Percentiles rank a stretch among this genome's conserved stretches.
These are phyloP conservation scores for Oryza meridionalis DNA, from an alignment of 176 grass and related monocot species.

Conservation along the genomic window DNA sequence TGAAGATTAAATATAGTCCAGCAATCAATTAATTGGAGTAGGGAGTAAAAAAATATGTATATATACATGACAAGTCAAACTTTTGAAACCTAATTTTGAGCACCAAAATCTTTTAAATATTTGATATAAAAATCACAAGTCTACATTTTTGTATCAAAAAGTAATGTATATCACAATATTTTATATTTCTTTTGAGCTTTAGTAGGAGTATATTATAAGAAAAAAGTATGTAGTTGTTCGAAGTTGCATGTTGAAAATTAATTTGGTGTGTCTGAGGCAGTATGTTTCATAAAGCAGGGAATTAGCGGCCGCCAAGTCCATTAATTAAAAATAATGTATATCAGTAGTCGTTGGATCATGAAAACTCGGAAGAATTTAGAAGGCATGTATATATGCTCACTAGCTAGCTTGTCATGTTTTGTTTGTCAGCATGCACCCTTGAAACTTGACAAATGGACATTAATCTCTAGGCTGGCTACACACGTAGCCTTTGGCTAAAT, in stretches of 20 bases:
- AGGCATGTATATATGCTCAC: neutral
- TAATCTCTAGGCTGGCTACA: slow-evolving; percentile 6
- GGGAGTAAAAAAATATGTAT: too few species aligned
- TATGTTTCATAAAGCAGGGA: neutral
- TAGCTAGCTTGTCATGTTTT: slow-evolving; percentile 22
- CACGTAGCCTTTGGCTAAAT: neutral
- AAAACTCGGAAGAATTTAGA: neutral
- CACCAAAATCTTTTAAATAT: too few species aligned
- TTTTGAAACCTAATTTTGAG: too few species aligned
- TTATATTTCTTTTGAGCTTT: neutral
- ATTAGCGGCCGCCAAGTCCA: neutral
- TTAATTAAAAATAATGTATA: neutral
- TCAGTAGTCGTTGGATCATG: neutral
- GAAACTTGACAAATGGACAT: slow-evolving; percentile 27
- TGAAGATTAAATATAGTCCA: too few species aligned
- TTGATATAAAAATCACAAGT: too few species aligned
- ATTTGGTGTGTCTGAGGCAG: neutral
- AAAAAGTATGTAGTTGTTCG: neutral
- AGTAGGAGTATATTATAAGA: too few species aligned
- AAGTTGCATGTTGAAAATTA: neutral
- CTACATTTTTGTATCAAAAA: neutral
- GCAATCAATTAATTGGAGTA: too few species aligned
- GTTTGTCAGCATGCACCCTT: neutral
- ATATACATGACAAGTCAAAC: too few species aligned
- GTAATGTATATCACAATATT: neutral